Conservation (phyloP, 2,329 filamentous ascomycete species). For the Xylariaceae sp. region DNA sequence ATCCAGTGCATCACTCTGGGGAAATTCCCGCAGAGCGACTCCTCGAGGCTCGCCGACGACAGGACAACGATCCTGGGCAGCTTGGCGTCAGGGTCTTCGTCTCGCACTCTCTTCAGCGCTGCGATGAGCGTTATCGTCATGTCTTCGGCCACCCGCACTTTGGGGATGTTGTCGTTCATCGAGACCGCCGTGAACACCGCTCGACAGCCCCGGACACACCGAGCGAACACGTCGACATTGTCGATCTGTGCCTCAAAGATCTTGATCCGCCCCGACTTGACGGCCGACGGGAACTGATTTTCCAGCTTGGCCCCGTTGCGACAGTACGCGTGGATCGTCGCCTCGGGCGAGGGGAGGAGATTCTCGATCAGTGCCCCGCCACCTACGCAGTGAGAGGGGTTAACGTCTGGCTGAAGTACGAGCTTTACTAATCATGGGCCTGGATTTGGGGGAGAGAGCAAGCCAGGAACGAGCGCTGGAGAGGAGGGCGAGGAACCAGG, state of each 20-base stretch:
- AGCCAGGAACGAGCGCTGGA: no score
- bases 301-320: conserved; percentile 39
- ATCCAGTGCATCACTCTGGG: conserved; percentile 28
- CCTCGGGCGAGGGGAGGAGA: conserved; percentile 32
- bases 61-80: conserved; percentile 41
- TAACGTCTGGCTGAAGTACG: no score
- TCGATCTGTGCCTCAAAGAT: conserved; percentile 41
- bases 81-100: conserved; percentile 1
- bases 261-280: conserved; percentile 30
- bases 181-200: conserved; percentile 40
- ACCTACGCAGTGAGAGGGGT: no score
- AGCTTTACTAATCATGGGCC: no score
- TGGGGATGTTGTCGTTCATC: conserved; percentile 43
- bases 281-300: conserved; percentile 30
- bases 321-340: conserved; percentile 40
- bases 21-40: conserved; percentile 30
- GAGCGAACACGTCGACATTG: conserved; percentile 35
- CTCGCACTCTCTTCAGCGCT: conserved; percentile 31
- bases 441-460: no score
- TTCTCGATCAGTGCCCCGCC: conserved; percentile 39
- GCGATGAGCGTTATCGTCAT: conserved; percentile 32
- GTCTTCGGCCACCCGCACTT: conserved; percentile 36
- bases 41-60: conserved; percentile 39
- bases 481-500: no score
- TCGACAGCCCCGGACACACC: conserved; percentile 32